Evolutionary conservation across 768 basidiomycete genomes (phyloP).

Genomic region (Tulasnella sp.): DNA sequence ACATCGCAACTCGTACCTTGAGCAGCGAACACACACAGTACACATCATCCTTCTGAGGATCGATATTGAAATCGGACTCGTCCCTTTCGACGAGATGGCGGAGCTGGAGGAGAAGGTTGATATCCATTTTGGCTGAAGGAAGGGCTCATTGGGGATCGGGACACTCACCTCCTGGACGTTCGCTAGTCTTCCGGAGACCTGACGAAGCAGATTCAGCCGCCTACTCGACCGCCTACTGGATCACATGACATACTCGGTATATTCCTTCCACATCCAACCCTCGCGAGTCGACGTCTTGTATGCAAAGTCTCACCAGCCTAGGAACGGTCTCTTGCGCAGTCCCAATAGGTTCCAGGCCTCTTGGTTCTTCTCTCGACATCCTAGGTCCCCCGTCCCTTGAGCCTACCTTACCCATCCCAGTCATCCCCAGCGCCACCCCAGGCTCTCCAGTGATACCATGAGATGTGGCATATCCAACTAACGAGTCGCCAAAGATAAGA

Average conservation of each 20-base stretch:
- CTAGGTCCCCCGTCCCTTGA: background rate
- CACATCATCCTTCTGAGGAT: slow-evolving; percentile 59
- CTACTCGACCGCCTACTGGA: background rate
- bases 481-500: slow-evolving; percentile 77
- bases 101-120: slow-evolving; percentile 35
- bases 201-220: background rate
- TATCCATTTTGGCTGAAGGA: background rate
- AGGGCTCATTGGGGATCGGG: background rate
- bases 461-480: slow-evolving; percentile 81
- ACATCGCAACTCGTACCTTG: slow-evolving; percentile 42
- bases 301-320: slow-evolving; percentile 68
- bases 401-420: background rate
- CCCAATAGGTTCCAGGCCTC: slow-evolving; percentile 2
- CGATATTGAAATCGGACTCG: slow-evolving; percentile 64
- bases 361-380: background rate
- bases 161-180: slow-evolving; percentile 61
- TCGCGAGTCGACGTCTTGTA: slow-evolving; percentile 68
- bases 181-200: slow-evolving; percentile 81
- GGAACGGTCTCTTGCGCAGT: slow-evolving; percentile 58
- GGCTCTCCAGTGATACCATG: slow-evolving; percentile 36
- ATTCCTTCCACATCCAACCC: slow-evolving; percentile 73
- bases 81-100: slow-evolving; percentile 81
- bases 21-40: slow-evolving; percentile 74
- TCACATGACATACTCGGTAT: slow-evolving; percentile 44
- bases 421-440: slow-evolving; percentile 3